Evolutionary conservation across 179 eudicot genomes (phyloP), one percentile per base, ranked within the genome.

Genomic region (Pouteria campechiana): DNA sequence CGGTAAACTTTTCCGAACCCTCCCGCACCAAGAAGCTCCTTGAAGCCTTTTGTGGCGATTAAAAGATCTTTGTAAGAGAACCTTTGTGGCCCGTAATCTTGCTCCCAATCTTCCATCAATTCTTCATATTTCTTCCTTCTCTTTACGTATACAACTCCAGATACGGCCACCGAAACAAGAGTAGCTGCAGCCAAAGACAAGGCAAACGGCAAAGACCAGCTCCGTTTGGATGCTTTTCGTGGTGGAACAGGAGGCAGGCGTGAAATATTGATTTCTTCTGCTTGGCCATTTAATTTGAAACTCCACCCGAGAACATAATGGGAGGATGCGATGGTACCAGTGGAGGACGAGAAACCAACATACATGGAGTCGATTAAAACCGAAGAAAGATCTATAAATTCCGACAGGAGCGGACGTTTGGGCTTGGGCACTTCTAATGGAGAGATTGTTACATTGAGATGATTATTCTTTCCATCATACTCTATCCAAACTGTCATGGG

Each of bases 271-370:
- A 44, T 17, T 34, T 43, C 50, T 12, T 35, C 25, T 43, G 59
- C 59, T 8, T 0, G 15, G 3, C 28, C 59, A 4, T 36, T 36
- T 14, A 44, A 32, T 8, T 28, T 35, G 31, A 44, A 44, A 39
- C 51, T 43, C 59, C 59, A 44, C 11, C 59, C 59, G 3, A 54
- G 50, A 21, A 54, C 32, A 25, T 43, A 10, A 25, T 54, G 44
- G 6, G 50, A 23, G 8, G 32, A 43, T 3, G 35, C 0, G 1
- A 43, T 33, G 40, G 25, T 6, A 10, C 43, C 35, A 7, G 59
- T 54, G 7, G 59, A 43, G 11, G 50, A 46, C 16, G 59, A 33
- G 50, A 54, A 54, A 32, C 59, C 51, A 1, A 44, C 44, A 25
- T 44, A 54, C 41, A 54, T 19, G 3, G 10, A 15, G 3, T 54